Evolutionary conservation across 345 rosid genomes (phyloP).

Genomic region (Carallia brachiata): DNA sequence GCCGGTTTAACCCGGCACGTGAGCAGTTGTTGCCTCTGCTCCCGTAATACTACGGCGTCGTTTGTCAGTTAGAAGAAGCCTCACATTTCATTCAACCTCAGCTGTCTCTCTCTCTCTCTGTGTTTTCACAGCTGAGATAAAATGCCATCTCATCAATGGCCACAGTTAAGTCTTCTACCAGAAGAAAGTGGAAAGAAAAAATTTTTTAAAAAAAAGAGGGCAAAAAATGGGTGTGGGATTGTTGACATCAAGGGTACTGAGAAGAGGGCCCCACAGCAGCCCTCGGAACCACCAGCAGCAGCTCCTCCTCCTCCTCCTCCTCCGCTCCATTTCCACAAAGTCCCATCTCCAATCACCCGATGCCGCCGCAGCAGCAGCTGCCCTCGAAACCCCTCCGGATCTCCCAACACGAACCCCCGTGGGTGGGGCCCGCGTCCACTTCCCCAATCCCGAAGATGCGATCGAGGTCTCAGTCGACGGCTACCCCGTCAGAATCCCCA

Average conservation of each 20-base stretch:
- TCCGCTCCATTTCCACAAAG: conserved; percentile 64
- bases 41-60: no score
- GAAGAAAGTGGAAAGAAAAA: no score
- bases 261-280: neutral
- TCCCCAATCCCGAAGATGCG: conserved; percentile 85
- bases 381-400: conserved; percentile 52
- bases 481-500: conserved; percentile 86
- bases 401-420: conserved; percentile 61
- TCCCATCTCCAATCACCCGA: conserved; percentile 82
- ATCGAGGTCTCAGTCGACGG: conserved; percentile 98
- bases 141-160: no score
- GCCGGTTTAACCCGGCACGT: no score
- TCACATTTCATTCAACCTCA: neutral
- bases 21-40: no score
- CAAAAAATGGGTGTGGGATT: conserved; percentile 65
- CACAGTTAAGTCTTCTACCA: no score
- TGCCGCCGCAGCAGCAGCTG: conserved; percentile 44
- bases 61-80: neutral
- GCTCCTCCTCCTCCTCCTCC: conserved; percentile 17
- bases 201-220: no score
- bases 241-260: conserved; percentile 44
- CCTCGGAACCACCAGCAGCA: neutral
- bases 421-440: conserved; percentile 80
- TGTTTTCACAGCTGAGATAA: neutral
- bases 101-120: neutral